phyloP scores from a whole-genome alignment of 768 basidiomycete species.

The Guyanaporus albipodus region DNA sequence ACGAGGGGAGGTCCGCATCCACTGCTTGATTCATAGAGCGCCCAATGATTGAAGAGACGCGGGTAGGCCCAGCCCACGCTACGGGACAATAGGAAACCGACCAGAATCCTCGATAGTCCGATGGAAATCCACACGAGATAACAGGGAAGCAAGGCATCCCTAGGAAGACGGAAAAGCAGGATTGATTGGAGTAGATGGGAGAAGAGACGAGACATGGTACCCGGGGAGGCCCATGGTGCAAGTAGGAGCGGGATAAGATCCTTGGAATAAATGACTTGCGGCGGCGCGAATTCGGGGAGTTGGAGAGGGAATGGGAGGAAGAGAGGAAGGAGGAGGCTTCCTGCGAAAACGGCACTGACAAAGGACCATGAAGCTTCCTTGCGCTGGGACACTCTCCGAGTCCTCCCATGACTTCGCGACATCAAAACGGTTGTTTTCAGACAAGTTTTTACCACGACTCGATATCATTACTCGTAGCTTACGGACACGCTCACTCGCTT shows the following conservation, averaged over 20 bases:
- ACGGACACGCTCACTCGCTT: too few relatives aligned
- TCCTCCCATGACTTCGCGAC: slow-evolving; percentile 1
- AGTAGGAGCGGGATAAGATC: slow-evolving; percentile 32
- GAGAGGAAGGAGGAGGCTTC: slow-evolving; percentile 12
- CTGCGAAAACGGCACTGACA: slow-evolving; percentile 8
- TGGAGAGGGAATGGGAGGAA: slow-evolving; percentile 8
- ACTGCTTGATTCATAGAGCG: slow-evolving; percentile 35
- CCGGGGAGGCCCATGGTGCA: slow-evolving; percentile 36
- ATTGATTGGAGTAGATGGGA: slow-evolving; percentile 20
- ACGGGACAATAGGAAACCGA: slow-evolving; percentile 23
- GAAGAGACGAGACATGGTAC: slow-evolving; percentile 14
- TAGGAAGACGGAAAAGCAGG: slow-evolving; percentile 14
- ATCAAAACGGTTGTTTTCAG: too few relatives aligned
- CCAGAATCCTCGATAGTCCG: slow-evolving; percentile 14
- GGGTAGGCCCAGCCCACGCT: slow-evolving; percentile 38
- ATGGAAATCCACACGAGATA: slow-evolving; percentile 24
- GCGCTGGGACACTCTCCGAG: neutral
- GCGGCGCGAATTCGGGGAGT: slow-evolving; percentile 34
- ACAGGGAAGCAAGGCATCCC: slow-evolving; percentile 4
- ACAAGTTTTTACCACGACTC: too few relatives aligned
- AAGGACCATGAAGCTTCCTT: neutral
- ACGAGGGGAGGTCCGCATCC: slow-evolving; percentile 37
- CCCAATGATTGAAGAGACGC: slow-evolving; percentile 37
- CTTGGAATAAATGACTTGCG: slow-evolving; percentile 34
- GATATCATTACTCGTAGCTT: too few relatives aligned